Evolutionary conservation across 2,329 filamentous ascomycete species (phyloP), one percentile per base, ranked within the genome.

Genomic region (Trichoderma oligosporum): DNA sequence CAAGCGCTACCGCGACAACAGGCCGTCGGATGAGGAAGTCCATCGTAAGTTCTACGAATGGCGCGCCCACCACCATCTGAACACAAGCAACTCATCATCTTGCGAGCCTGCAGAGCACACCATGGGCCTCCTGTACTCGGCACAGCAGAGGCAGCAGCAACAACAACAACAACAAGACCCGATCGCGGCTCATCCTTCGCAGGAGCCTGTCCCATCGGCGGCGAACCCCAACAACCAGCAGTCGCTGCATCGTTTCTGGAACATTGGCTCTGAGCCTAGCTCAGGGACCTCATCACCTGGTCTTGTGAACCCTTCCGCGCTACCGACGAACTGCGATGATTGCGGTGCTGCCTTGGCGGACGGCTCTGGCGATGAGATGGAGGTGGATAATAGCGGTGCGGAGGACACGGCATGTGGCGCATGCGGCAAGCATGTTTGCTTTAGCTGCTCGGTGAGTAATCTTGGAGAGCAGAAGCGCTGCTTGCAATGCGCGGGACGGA

Each of bases 211-310:
- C 31, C 7, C 61, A 35, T 12, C 61, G 22, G 14, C 25, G 7
- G 38, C 38, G n/a, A 25, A 12, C 29, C 18, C 39, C 27, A 27
- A 57, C 8, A 62, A 57, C 14, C 58, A 60, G 20, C 82, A 85
- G 66, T 72, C 79, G 0, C 72, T 86, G 0, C 82, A 86, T 67
- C 79, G 73, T 38, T 86, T 85, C 70, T 87, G 82, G 82, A 76
- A 76, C n/a, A 74, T 85, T 12, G 76, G 73, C 1, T 71, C 73
- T 0, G 67, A 71, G 0, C 67, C 76, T 4, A 61, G 63, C 11
- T 48, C 68, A 0, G 65, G 66, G 2, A 58, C 62, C 1, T 64
- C 71, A 0, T 63, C 66, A 1, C 62, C 69, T 57, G 25, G 41
- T 27, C 33, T 64, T 18, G 18, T 58, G 11, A 59, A 57, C 60